Conservation (phyloP, 495 filamentous ascomycete species). For the Aspergillus sclerotiicarbonarius region DNA sequence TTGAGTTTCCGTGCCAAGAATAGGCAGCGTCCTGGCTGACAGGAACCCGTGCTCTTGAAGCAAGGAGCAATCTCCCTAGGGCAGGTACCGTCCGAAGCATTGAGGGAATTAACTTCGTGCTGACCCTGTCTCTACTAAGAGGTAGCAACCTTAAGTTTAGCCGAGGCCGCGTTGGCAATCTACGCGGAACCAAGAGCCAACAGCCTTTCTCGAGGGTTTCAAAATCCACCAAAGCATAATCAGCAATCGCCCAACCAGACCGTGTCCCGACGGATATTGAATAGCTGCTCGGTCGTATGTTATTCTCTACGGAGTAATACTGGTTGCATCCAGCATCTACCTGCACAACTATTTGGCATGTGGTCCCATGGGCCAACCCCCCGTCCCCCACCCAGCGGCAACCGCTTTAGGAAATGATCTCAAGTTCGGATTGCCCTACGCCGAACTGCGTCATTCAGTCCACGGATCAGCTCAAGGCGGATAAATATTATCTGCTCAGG, state of each 20-base stretch:
- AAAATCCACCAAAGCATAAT: background rate
- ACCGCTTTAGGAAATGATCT: conserved; percentile 11
- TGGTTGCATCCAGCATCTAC: conserved; percentile 6
- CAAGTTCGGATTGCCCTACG: background rate
- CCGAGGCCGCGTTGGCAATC: background rate
- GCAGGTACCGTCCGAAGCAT: background rate
- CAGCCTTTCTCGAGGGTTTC: background rate
- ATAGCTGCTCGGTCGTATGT: background rate
- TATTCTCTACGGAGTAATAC: background rate
- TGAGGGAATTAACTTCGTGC: background rate
- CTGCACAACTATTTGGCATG: background rate
- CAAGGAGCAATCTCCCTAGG: background rate
- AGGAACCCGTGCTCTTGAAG: background rate
- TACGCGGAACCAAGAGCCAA: background rate
- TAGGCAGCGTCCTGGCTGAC: background rate
- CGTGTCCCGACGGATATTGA: background rate
- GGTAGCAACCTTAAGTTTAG: background rate
- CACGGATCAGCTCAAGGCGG: conserved; percentile 2
- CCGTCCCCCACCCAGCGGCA: conserved; percentile 1
- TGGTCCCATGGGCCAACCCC: conserved; percentile 6
- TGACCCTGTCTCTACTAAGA: background rate
- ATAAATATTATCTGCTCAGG: background rate
- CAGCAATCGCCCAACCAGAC: background rate
- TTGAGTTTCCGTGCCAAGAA: background rate
- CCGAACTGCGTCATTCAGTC: background rate